Evolutionary conservation across 371 early-diverging fungal species (phyloP), one percentile per base, ranked within the genome.

Genomic region (Mortierella sp.): DNA sequence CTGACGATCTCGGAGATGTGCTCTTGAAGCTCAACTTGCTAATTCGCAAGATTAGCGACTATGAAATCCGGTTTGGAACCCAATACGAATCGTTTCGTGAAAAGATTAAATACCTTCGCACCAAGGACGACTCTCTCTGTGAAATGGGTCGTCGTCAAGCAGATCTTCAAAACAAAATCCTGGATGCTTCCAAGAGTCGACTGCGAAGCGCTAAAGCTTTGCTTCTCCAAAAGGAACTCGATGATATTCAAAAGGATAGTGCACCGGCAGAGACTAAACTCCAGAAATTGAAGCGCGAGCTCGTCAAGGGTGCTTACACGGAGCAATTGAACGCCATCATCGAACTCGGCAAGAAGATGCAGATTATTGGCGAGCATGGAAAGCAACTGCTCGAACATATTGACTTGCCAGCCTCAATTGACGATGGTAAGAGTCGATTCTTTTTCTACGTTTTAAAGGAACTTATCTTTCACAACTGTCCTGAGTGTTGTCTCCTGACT

Each of bases 281-380:
- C 3, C 75, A 81, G 62, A 52, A 57, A 3, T 32, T 81, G 66
- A 81, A 81, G 57, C 76, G 81, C 6, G 62, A 81, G 51, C 20
- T 75, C 61, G 68, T 81, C 67, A 81, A 81, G 70, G 70, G 51
- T 30, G 81, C 81, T 2, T 81, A 81, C 28, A 76, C 81, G 5
- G 67, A 65, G 11, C 76, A 81, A 32, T 51, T 81, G 73, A 72
- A 72, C 58, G 81, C 81, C 39, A 73, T 72, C 12, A 62, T 81
- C 4, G 81, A 81, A 47, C 66, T 81, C 24, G 81, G 81, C 32
- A 75, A 61, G 64, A 75, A 75, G 63, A 81, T 81, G 81, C 76
- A 75, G 49, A 81, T 81, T 37, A 81, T 81, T 67, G 81, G 81
- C 22, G 81, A 81, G 40, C 81, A 81, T 70, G 81, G 81, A 28